phyloP scores from a whole-genome alignment of 768 basidiomycete species.

The Russula sp. region DNA sequence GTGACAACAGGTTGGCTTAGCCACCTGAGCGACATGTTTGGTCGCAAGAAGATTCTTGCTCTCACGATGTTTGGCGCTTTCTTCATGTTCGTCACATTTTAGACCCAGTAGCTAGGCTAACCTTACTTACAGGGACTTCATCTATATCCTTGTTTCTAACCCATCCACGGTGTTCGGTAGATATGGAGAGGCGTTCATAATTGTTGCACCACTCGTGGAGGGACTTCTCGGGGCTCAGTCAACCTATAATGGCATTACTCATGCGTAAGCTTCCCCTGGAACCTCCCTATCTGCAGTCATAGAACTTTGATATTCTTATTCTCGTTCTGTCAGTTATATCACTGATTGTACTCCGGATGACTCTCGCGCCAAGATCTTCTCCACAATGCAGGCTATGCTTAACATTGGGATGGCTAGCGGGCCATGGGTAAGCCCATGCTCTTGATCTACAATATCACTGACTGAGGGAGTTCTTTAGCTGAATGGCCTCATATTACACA shows the following conservation, averaged over 20 bases:
- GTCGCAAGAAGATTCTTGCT: conserved; percentile 19
- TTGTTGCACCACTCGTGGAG: conserved; percentile 21
- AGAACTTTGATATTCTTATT: background rate
- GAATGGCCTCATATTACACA: conserved; percentile 18
- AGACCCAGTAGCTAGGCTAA: background rate
- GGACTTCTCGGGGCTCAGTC: conserved; percentile 22
- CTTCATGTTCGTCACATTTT: conserved; percentile 17
- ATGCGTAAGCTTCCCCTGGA: conserved; percentile 14
- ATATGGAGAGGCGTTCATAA: conserved; percentile 20
- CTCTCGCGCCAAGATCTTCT: conserved; percentile 22
- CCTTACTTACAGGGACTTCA: conserved; percentile 15
- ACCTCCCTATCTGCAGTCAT: background rate
- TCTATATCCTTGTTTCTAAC: conserved; percentile 22
- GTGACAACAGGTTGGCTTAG: conserved; percentile 22
- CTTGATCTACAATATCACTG: background rate
- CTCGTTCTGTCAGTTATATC: conserved; percentile 11
- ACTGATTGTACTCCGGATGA: conserved; percentile 22
- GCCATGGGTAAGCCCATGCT: conserved; percentile 17
- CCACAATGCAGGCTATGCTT: conserved; percentile 22
- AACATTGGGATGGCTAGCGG: conserved; percentile 22
- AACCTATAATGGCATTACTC: conserved; percentile 22
- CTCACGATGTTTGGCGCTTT: conserved; percentile 23
- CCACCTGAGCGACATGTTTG: conserved; percentile 19
- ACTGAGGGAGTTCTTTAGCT: conserved; percentile 8
- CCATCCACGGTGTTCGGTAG: conserved; percentile 11